phyloP scores from a whole-genome alignment of 371 early-diverging fungal species.

The Zopfochytrium polystomum region DNA sequence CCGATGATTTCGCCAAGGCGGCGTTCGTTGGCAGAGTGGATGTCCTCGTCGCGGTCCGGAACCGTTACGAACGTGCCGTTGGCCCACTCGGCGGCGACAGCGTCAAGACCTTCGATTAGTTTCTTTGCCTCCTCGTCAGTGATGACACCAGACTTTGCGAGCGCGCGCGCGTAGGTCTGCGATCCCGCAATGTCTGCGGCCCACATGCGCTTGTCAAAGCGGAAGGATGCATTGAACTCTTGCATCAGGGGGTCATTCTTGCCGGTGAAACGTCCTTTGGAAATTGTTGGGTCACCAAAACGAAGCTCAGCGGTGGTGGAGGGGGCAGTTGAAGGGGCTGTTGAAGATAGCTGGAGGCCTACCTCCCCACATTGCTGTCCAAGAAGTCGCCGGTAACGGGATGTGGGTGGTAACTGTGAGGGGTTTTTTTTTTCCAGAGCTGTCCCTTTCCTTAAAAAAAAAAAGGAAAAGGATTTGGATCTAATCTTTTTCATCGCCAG shows the following conservation, averaged over 20 bases:
- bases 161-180: constrained; percentile 86
- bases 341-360: too few species aligned
- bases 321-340: too few species aligned
- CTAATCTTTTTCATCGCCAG: too few species aligned
- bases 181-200: constrained; percentile 86
- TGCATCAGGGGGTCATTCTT: constrained; percentile 94
- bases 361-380: too few species aligned
- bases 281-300: too few species aligned
- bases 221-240: constrained; percentile 90
- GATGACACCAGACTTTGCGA: constrained; percentile 70
- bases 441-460: too few species aligned
- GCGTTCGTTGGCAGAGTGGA: constrained; percentile 97
- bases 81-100: constrained; percentile 83
- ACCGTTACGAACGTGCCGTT: constrained; percentile 67
- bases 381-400: too few species aligned
- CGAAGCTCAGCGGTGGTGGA: too few species aligned
- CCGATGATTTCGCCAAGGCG: constrained; percentile 92
- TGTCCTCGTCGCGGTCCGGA: constrained; percentile 90
- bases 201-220: constrained; percentile 89
- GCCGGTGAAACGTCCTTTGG: constrained; percentile 52
- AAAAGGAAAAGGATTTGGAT: too few species aligned
- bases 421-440: too few species aligned
- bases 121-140: constrained; percentile 67
- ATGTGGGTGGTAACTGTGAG: too few species aligned
- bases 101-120: constrained; percentile 70